Evolutionary conservation across 306 rosid genomes (phyloP).

Genomic region (Vigna reflexopilosa): DNA sequence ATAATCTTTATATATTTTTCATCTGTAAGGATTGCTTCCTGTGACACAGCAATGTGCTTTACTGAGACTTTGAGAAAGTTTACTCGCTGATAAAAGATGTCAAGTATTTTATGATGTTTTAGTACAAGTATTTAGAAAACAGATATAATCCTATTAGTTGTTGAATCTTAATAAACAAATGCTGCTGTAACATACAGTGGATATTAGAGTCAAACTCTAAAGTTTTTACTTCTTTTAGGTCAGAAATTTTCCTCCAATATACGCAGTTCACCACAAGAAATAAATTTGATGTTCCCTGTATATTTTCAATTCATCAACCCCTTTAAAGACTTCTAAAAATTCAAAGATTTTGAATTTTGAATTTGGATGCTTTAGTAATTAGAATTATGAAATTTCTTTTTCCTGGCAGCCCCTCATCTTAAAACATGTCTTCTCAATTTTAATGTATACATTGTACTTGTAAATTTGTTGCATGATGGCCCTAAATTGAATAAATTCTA

Average conservation of each 20-base stretch:
- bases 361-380: constrained; percentile 1
- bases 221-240: neutral
- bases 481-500: neutral
- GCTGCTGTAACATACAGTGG: neutral
- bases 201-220: neutral
- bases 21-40: constrained; percentile 18
- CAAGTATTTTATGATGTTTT: constrained; percentile 17
- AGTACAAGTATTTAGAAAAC: neutral
- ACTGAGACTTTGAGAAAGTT: constrained; percentile 3
- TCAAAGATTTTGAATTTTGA: constrained; percentile 16
- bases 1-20: constrained; percentile 16
- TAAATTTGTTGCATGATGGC: neutral
- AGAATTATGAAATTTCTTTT: neutral
- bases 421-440: neutral
- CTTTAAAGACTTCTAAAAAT: constrained; percentile 9
- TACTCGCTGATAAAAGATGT: neutral
- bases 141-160: neutral
- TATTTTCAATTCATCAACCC: constrained; percentile 21
- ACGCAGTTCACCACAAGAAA: neutral
- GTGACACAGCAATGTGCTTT: constrained; percentile 19
- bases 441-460: neutral
- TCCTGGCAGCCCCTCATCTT: neutral
- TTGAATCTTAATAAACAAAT: constrained; percentile 11
- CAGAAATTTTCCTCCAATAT: constrained; percentile 4
- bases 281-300: neutral